phyloP scores from a whole-genome alignment of 2,329 filamentous ascomycete genomes.

The Talaromyces amestolkiae region DNA sequence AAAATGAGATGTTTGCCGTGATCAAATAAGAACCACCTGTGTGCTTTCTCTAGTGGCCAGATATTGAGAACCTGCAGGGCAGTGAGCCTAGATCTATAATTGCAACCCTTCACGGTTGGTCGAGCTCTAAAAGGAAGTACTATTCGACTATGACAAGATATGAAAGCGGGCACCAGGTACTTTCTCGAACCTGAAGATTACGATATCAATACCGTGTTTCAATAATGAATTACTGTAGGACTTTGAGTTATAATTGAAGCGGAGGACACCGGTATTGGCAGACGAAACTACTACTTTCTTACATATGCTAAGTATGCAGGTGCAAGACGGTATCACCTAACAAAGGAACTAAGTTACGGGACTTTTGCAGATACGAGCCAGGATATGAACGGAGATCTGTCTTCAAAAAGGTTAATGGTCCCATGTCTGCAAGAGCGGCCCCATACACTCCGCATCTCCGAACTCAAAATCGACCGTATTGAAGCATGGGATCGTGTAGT shows the following conservation, averaged over 20 bases:
- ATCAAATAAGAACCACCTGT: not conserved
- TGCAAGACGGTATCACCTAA: not conserved
- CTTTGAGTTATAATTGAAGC: not conserved
- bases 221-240: not conserved
- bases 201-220: not conserved
- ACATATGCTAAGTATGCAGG: not conserved
- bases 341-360: not conserved
- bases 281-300: not conserved
- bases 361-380: not conserved
- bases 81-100: slow-evolving; percentile 22
- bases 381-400: not conserved
- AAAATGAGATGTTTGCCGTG: not conserved
- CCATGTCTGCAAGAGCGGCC: not conserved
- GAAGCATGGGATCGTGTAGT: not conserved
- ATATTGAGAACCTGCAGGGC: not conserved
- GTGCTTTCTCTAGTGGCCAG: not conserved
- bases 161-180: not conserved
- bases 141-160: not conserved
- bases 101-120: not conserved
- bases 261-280: not conserved
- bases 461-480: slow-evolving; percentile 7
- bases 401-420: not conserved
- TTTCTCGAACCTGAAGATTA: not conserved
- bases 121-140: not conserved
- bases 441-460: not conserved